phyloP scores from a whole-genome alignment of 192 early-diverging fungal genomes.

The Gamsiella multidivaricata region DNA sequence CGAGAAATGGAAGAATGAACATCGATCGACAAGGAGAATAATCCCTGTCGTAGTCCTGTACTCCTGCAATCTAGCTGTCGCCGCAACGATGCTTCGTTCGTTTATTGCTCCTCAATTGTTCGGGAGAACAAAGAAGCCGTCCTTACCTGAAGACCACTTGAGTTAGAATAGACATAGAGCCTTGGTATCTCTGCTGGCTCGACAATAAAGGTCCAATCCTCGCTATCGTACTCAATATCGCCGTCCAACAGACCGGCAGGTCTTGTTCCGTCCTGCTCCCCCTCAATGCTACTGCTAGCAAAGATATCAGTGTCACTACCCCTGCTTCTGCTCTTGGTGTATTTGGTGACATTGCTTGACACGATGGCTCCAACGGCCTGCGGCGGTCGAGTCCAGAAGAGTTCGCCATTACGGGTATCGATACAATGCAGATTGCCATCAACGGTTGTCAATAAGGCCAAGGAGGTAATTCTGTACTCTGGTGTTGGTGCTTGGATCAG shows the following conservation, averaged over 20 bases:
- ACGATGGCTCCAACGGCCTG: slow-evolving; percentile 62
- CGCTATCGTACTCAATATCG: not conserved
- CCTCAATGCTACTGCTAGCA: slow-evolving; percentile 18
- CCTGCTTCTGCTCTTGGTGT: slow-evolving; percentile 1
- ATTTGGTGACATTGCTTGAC: slow-evolving; percentile 40
- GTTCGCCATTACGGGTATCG: slow-evolving; percentile 58
- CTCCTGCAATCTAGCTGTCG: too few relatives aligned
- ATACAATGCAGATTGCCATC: slow-evolving; percentile 82
- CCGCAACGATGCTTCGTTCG: too few relatives aligned
- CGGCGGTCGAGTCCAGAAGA: slow-evolving; percentile 71
- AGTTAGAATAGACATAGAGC: slow-evolving; percentile 69
- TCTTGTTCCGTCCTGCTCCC: slow-evolving; percentile 6
- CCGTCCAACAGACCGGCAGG: too few relatives aligned
- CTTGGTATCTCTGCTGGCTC: slow-evolving; percentile 78
- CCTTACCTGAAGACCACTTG: slow-evolving; percentile 67
- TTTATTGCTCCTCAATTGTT: too few relatives aligned
- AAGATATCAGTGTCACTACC: not conserved
- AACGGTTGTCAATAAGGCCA: slow-evolving; percentile 76
- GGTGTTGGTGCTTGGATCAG: slow-evolving; percentile 2
- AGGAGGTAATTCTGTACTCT: slow-evolving; percentile 19
- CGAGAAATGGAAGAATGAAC: too few relatives aligned
- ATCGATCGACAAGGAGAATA: too few relatives aligned
- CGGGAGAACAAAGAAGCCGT: not conserved
- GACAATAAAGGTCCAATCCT: slow-evolving; percentile 73
- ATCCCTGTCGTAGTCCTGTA: too few relatives aligned